A percentile compares a stretch with the other conserved stretches of the same genome.
Evolutionary conservation across 331 rosid species (phyloP).

Genomic region (Quercus lobata): DNA sequence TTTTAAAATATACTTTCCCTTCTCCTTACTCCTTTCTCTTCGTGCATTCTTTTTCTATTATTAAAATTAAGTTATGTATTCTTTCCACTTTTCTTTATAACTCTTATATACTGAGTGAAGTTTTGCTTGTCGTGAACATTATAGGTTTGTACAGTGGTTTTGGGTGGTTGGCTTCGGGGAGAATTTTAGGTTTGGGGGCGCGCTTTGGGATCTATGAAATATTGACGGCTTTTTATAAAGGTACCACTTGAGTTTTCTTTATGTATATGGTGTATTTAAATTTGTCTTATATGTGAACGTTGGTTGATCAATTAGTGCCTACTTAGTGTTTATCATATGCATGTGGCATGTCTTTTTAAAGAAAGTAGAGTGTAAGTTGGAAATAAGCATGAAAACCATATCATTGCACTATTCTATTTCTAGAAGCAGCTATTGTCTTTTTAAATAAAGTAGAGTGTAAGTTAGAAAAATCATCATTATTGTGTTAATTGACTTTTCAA

Average conservation of each 20-base stretch:
- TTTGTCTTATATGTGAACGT: neutral
- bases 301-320: neutral
- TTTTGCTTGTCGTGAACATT: constrained; percentile 21
- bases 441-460: too few species aligned
- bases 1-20: neutral
- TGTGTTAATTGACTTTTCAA: too few species aligned
- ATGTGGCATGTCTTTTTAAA: neutral
- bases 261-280: neutral
- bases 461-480: too few species aligned
- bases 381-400: neutral
- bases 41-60: neutral
- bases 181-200: constrained; percentile 76
- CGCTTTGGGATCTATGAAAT: constrained; percentile 90
- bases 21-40: neutral
- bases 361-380: too few species aligned
- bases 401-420: neutral
- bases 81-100: neutral
- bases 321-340: neutral
- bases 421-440: neutral
- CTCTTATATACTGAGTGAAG: constrained; percentile 1
- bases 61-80: neutral
- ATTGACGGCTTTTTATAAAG: constrained; percentile 75
- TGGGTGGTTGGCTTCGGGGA: constrained; percentile 76
- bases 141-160: constrained; percentile 72
- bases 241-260: constrained; percentile 26